Evolutionary conservation across 2,329 filamentous ascomycete species (phyloP).

Genomic region (Ustulina deusta): DNA sequence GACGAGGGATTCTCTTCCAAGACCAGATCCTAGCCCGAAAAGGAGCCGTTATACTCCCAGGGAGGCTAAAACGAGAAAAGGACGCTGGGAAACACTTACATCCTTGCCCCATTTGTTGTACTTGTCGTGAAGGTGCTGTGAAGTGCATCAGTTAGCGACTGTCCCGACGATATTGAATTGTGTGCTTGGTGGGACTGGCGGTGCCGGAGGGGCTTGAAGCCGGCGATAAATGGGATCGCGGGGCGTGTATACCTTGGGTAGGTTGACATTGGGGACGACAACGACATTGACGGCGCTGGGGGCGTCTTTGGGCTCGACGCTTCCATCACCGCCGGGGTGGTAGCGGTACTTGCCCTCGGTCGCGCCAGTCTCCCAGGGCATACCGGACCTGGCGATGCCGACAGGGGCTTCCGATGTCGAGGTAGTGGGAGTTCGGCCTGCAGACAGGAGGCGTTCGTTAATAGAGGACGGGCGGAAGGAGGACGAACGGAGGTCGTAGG

Average conservation of each 20-base stretch:
- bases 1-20: not conserved
- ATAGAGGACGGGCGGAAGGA: not conserved
- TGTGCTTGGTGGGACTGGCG: not conserved
- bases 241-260: conserved; percentile 77
- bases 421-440: conserved; percentile 83
- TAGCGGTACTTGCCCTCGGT: conserved; percentile 78
- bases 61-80: not conserved
- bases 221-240: not conserved
- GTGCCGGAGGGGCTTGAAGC: not conserved
- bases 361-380: conserved; percentile 88
- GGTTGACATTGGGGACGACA: conserved; percentile 90
- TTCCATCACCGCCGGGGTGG: conserved; percentile 86
- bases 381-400: conserved; percentile 78
- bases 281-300: conserved; percentile 96
- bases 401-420: conserved; percentile 85
- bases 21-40: not conserved
- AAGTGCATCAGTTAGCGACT: conserved; percentile 16
- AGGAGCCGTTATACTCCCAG: not conserved
- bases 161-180: not conserved
- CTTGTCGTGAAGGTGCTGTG: conserved; percentile 88
- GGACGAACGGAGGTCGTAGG: not conserved
- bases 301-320: conserved; percentile 82
- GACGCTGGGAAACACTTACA: conserved; percentile 66
- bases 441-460: conserved; percentile 15
- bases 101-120: conserved; percentile 99